Base-by-base conservation (phyloP, 805 yeast species). In the Candida caryicola region DNA sequence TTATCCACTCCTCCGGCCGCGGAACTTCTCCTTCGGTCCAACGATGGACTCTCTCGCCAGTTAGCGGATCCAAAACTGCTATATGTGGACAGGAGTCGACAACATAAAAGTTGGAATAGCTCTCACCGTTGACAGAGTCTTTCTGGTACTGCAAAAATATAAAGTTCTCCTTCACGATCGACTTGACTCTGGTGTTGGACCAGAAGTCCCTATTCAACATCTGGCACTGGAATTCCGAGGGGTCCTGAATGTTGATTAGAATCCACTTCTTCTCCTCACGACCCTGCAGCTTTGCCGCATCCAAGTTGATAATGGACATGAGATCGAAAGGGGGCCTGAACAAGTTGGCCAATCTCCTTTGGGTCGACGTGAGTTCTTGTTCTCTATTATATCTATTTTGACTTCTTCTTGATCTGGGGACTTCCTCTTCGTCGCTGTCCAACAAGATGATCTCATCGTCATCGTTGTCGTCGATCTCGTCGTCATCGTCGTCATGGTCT, bases 321-420 rank as follows among this genome's bases (percentile, higher is more conserved):
- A 93, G 65, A 50, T 91, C 97, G 66, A 87, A 91, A 0, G 99
- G 99, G 0, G 99, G 98, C 44, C 91, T 73, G 61, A 91, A 93
- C 19, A 93, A 68, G 44, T 74, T 74, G 4, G 96, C 97, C 33
- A 93, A 66, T 35, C 95, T 70, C 46, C 79, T 71, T 60, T 77
- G 88, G 34, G 72, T 78, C 14, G 78, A 44, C 66, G 66, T 43
- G 36, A 79, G 60, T 34, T 69, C 71, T 71, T 39, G 54, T 52
- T 36, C 45, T 40, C 61, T 51, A 7, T 34, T 38, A 37, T 54
- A 61, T 45, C 62, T 50, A 23, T 44, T 36, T 12, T 46, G 41
- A 34, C 60, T 45, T 41, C 67, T 50, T 34, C 71, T 49, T 17
- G 55, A 44, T 36, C 42, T 23, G 7, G 25, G 34, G 10, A 52